Base-by-base conservation (phyloP, 176 grass and related monocot genomes). In the Pontederia paniculata region DNA sequence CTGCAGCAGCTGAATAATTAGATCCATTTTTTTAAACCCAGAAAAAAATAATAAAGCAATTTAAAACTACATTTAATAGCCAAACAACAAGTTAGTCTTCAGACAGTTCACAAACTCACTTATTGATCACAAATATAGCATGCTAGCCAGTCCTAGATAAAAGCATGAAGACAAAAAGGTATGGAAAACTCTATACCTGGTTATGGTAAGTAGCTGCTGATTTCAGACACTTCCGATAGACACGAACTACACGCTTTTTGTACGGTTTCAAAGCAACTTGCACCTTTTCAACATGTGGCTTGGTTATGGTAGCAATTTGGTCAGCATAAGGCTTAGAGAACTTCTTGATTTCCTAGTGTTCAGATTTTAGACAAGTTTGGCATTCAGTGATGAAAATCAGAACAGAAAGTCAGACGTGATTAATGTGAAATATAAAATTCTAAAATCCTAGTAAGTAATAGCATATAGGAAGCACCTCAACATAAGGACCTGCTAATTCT, bases 281-380 rank as follows among this genome's bases (percentile, higher is more conserved):
- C 49, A 89, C 62, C 70, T 86, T 95, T 60, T 89, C 67, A 10
- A 89, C 76, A 59, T 86, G 79, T 54, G 90, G 90, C 69, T 80
- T 80, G 62, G 76, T 81, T 51, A 67, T 62, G 41, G 68, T 69
- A 78, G 76, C 82, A 75, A 82, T 71, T 73, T 86, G 81, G 62
- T 89, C 76, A 57, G 89, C 76, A 18, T 89, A 95, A 12, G 85
- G 82, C 71, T 86, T 86, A 10, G 82, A 89, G 44, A 78, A 44
- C 57, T 83, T 86, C 73, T 86, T 95, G 9, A 77, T 85, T 48
- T 83, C 85, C 90, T 95, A 13, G 12, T 23, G n/a, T n/a, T 23
- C 63, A 66, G 15, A 50, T 2, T 50, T 16, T 50, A 4, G 28
- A 0, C 28, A 37, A 37, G 28, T 37, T 37, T 2, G 28, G 28